Percentiles rank a stretch among this genome's conserved stretches.
phyloP scores from a whole-genome alignment of 1,284 basidiomycete species.

The Ganoderma meredithae region DNA sequence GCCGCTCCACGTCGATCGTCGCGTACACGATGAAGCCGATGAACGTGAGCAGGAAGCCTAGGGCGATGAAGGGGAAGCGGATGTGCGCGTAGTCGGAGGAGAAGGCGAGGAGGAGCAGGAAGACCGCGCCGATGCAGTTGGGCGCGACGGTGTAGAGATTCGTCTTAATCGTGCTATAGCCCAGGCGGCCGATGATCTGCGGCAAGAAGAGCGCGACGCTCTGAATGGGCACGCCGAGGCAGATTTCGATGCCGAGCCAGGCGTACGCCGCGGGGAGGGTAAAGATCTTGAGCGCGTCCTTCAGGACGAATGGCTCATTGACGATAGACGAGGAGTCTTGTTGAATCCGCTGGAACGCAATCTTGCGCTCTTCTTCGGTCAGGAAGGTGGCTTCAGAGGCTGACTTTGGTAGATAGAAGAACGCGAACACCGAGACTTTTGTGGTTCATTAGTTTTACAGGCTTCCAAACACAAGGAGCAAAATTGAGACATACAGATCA shows the following conservation, averaged over 20 bases:
- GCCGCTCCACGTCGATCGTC: constrained; percentile 48
- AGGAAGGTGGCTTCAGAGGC: constrained; percentile 54
- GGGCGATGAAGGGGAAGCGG: constrained; percentile 35
- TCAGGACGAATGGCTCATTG: constrained; percentile 51
- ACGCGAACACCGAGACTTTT: constrained; percentile 47
- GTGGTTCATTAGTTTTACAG: background rate
- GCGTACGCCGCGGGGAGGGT: constrained; percentile 52
- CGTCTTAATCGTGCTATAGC: constrained; percentile 56
- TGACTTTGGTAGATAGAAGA: constrained; percentile 47
- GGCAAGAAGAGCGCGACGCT: constrained; percentile 60
- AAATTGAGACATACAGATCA: constrained; percentile 15
- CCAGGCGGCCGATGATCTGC: constrained; percentile 57
- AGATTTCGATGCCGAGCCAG: constrained; percentile 51
- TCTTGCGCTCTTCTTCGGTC: constrained; percentile 50
- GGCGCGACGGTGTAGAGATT: constrained; percentile 62
- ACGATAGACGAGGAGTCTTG: constrained; percentile 55
- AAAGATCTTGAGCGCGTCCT: constrained; percentile 55
- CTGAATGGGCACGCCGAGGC: constrained; percentile 55
- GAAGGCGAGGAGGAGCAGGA: constrained; percentile 55
- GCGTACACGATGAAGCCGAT: constrained; percentile 60
- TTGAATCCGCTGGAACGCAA: constrained; percentile 53
- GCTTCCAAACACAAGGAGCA: background rate
- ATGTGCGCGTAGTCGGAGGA: constrained; percentile 59
- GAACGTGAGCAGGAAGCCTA: constrained; percentile 51
- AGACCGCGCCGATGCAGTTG: constrained; percentile 56